Base-by-base conservation (phyloP, 2,329 filamentous ascomycete genomes). In the Sarocladiaceae sp. region DNA sequence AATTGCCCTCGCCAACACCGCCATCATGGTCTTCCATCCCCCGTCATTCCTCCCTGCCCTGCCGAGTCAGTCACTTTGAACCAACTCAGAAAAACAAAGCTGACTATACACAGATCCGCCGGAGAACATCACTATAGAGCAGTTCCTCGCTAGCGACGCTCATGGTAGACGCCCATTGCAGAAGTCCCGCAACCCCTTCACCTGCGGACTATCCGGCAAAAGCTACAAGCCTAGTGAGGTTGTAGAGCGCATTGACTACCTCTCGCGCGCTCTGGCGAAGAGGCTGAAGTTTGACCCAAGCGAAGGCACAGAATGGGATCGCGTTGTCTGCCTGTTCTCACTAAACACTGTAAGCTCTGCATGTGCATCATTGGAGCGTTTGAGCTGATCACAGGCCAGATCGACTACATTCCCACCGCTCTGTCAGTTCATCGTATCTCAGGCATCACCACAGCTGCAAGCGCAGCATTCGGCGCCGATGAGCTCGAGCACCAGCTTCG, bases 241-340 rank as follows among this genome's bases (percentile, higher is more conserved):
- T 53, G 78, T 75, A 40, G 78, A 85, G 53, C 77, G 85, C n/a
- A 79, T 86, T 5, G 83, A 89, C 48, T 74, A 75, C 50, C 74
- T 62, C n/a, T 56, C 59, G 86, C 22, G 75, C 83, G 36, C 76
- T 79, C 50, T 82, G 76, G 18, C 68, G 6, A 50, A 50, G 31
- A 29, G 47, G 28, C 31, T 94, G 54, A 84, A 81, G 39, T 91
- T 88, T 78, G 67, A 77, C 42, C 82, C 86, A 7, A 85, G 88
- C 58, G 67, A 82, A 53, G 88, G 86, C 12, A 81, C 82, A 0
- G 87, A 92, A 64, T 94, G 86, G 86, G 88, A 94, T 61, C 90
- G 91, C 66, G 87, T 92, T 22, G 73, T 90, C 46, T 86, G 77
- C 4, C 73, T 92, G 25, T 95, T 89, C 70, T 85, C 86, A n/a